Conservation (phyloP, 2,329 filamentous ascomycete genomes). For the Alternaria infectoria region DNA sequence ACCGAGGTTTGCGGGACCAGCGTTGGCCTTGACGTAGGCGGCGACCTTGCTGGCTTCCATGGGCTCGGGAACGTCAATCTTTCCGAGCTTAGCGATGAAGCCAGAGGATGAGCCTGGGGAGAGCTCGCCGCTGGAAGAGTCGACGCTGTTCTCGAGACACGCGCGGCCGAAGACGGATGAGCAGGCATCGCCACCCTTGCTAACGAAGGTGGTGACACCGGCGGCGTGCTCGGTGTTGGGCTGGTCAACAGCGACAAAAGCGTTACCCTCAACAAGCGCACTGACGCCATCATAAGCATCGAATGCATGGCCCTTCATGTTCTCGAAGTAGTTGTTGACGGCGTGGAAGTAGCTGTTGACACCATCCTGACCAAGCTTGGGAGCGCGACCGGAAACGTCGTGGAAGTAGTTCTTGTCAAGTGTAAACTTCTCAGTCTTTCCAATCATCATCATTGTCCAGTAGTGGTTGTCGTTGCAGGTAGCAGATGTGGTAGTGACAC, state of each 20-base stretch:
- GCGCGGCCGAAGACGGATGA: slow-evolving; percentile 23
- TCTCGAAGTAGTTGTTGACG: slow-evolving; percentile 47
- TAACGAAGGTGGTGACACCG: slow-evolving; percentile 33
- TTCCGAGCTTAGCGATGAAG: slow-evolving; percentile 21
- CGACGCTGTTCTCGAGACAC: slow-evolving; percentile 27
- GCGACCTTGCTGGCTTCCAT: slow-evolving; percentile 25
- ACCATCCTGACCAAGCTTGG: slow-evolving; percentile 50
- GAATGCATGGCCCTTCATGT: slow-evolving; percentile 52
- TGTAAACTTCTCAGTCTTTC: slow-evolving; percentile 51
- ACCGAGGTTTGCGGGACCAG: slow-evolving; percentile 24
- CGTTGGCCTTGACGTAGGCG: slow-evolving; percentile 28
- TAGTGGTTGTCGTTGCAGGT: slow-evolving; percentile 57
- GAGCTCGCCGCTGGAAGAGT: slow-evolving; percentile 26
- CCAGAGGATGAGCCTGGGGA: slow-evolving; percentile 11
- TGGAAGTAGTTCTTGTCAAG: slow-evolving; percentile 55
- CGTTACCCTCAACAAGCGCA: slow-evolving; percentile 54
- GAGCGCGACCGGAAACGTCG: slow-evolving; percentile 53
- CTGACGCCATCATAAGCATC: slow-evolving; percentile 41
- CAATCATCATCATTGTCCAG: slow-evolving; percentile 54
- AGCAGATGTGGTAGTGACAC: slow-evolving; percentile 51
- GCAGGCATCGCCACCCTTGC: slow-evolving; percentile 33
- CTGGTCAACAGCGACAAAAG: slow-evolving; percentile 51
- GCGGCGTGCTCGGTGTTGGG: slow-evolving; percentile 45
- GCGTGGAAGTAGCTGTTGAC: slow-evolving; percentile 28
- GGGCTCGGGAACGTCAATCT: slow-evolving; percentile 16